These are phyloP conservation scores for Eutypella sp. DNA, from an alignment of 2,329 filamentous ascomycete genomes.

Conservation along the genomic window DNA sequence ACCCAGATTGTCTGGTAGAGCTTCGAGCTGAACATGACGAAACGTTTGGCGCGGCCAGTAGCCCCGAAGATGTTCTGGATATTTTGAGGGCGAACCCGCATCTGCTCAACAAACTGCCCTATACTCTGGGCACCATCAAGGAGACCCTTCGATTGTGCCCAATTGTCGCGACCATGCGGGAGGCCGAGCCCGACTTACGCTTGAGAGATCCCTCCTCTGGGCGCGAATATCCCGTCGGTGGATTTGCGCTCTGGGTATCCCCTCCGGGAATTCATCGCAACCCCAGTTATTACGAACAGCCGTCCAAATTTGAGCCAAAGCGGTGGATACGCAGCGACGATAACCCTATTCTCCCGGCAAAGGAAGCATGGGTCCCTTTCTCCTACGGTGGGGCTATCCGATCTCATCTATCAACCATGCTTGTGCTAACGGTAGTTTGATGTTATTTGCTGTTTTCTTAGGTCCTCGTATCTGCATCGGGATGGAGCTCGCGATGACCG, in stretches of 20 bases:
- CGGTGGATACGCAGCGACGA: neutral
- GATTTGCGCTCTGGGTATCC: neutral
- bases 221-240: neutral
- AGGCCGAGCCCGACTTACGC: neutral
- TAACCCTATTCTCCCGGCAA: neutral
- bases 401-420: too few relatives aligned
- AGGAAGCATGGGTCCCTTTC: neutral
- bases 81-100: slow-evolving; percentile 34
- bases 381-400: too few relatives aligned
- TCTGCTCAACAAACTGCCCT: slow-evolving; percentile 44
- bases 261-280: neutral
- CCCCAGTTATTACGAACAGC: neutral
- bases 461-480: neutral
- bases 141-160: slow-evolving; percentile 36
- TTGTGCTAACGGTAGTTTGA: too few relatives aligned
- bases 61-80: slow-evolving; percentile 26
- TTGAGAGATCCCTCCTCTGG: neutral
- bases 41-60: slow-evolving; percentile 21
- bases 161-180: neutral
- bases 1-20: slow-evolving; percentile 17
- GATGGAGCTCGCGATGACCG: neutral
- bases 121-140: slow-evolving; percentile 49
- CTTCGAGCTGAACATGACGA: slow-evolving; percentile 25
- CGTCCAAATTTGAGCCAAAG: neutral
- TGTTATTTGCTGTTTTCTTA: too few relatives aligned